Conservation (phyloP, 306 rosid genomes). For the Quercus variabilis region DNA sequence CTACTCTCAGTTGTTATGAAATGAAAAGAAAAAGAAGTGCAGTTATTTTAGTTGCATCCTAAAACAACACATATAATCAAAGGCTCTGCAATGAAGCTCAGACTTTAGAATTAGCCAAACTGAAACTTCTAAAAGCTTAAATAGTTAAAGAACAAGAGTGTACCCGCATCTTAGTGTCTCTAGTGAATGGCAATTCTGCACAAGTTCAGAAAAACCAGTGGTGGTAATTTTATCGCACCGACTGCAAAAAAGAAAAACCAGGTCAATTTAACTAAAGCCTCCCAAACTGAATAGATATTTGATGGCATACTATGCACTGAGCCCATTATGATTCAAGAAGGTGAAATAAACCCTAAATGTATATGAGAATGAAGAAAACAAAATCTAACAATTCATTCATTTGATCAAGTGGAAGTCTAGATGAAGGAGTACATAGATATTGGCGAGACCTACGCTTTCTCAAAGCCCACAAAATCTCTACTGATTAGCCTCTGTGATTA, state of each 20-base stretch:
- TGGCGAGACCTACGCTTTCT: background rate
- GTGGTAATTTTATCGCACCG: constrained; percentile 67
- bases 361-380: background rate
- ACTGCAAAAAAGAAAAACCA: constrained; percentile 41
- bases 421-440: background rate
- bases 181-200: constrained; percentile 64
- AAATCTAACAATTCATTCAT: background rate
- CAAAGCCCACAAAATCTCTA: background rate
- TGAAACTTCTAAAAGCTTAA: background rate
- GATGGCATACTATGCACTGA: constrained; percentile 3
- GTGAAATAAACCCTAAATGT: background rate
- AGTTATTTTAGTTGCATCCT: background rate
- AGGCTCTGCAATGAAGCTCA: background rate
- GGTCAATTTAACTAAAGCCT: constrained; percentile 31
- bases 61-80: background rate
- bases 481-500: constrained; percentile 1
- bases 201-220: constrained; percentile 64
- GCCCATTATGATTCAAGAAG: background rate
- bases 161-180: constrained; percentile 97
- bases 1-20: background rate
- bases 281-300: constrained; percentile 34
- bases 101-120: background rate
- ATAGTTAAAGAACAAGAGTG: background rate
- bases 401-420: constrained; percentile 4
- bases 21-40: background rate